Conservation (phyloP, 345 rosid genomes). For the Arabis alpina region DNA sequence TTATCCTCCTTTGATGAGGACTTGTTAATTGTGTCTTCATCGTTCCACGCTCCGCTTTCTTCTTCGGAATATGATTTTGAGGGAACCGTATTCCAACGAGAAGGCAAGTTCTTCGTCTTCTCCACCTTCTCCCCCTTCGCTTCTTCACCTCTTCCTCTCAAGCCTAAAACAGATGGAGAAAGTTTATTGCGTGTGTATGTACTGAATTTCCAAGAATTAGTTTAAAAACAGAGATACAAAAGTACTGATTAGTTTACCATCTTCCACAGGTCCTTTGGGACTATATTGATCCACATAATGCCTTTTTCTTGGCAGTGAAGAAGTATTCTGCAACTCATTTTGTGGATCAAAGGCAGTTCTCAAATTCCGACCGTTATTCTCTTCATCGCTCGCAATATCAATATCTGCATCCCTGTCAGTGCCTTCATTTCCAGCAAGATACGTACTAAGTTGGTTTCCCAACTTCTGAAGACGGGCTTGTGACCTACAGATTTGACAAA, state of each 20-base stretch:
- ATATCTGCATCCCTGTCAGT: constrained; percentile 68
- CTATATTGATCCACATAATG: constrained; percentile 41
- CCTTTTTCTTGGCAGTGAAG: constrained; percentile 52
- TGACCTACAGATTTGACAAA: constrained; percentile 57
- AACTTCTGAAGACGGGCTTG: constrained; percentile 70
- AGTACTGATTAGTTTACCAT: constrained; percentile 41
- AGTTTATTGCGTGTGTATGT: not conserved
- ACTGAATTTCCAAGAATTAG: not conserved
- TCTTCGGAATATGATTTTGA: constrained; percentile 45
- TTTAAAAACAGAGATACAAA: not conserved
- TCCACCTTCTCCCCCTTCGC: constrained; percentile 41
- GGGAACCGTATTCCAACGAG: constrained; percentile 50
- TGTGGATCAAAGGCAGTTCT: constrained; percentile 37
- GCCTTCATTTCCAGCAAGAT: constrained; percentile 50
- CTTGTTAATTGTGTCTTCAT: constrained; percentile 40
- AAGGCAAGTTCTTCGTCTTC: constrained; percentile 40
- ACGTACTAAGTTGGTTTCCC: constrained; percentile 70
- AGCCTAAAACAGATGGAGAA: constrained; percentile 37
- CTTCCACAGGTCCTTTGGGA: constrained; percentile 48
- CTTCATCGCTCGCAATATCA: constrained; percentile 68
- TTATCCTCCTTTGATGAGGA: constrained; percentile 50
- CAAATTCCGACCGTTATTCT: constrained; percentile 47
- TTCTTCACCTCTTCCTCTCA: constrained; percentile 43
- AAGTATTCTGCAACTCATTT: constrained; percentile 47
- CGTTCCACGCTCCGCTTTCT: constrained; percentile 50